phyloP scores from a whole-genome alignment of 176 grass and related monocot genomes.

The Cenchrus purpureus region DNA sequence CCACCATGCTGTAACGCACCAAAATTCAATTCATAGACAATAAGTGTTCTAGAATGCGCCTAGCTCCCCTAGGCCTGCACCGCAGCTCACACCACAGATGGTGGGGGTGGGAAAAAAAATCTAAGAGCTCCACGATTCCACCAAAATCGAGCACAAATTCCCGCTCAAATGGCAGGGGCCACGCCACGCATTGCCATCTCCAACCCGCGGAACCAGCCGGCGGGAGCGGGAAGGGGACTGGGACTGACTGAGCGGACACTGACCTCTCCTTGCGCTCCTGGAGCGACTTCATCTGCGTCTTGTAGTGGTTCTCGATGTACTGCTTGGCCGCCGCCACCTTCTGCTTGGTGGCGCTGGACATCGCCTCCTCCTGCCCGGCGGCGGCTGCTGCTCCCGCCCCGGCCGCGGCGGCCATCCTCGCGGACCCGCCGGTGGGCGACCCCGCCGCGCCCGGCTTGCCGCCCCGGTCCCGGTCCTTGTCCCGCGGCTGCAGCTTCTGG shows the following conservation, averaged over 20 bases:
- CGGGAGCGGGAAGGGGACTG: background rate
- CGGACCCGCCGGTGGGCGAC: conserved; percentile 3
- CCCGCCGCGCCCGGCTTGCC: conserved; percentile 15
- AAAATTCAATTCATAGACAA: background rate
- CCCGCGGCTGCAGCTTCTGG: conserved; percentile 66
- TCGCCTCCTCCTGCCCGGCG: conserved; percentile 17
- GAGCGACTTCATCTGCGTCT: conserved; percentile 65
- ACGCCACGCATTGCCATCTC: background rate
- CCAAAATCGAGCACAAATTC: background rate
- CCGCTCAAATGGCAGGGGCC: background rate
- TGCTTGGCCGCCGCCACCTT: conserved; percentile 74
- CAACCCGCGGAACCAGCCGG: background rate
- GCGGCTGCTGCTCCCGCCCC: background rate
- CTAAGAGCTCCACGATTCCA: background rate
- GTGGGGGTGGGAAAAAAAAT: background rate
- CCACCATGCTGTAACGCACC: background rate
- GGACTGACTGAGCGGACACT: conserved; percentile 1
- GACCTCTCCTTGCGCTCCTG: conserved; percentile 82
- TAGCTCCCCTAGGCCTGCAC: background rate
- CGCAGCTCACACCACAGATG: background rate
- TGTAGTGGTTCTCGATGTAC: conserved; percentile 87
- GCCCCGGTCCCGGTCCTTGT: conserved; percentile 46
- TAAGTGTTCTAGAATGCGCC: background rate
- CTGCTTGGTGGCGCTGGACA: conserved; percentile 62
- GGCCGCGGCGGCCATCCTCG: background rate